A percentile compares a stretch with the other conserved stretches of the same genome.
Conservation (phyloP, 2,329 filamentous ascomycete species). For the Penicillium sclerotiorum region DNA sequence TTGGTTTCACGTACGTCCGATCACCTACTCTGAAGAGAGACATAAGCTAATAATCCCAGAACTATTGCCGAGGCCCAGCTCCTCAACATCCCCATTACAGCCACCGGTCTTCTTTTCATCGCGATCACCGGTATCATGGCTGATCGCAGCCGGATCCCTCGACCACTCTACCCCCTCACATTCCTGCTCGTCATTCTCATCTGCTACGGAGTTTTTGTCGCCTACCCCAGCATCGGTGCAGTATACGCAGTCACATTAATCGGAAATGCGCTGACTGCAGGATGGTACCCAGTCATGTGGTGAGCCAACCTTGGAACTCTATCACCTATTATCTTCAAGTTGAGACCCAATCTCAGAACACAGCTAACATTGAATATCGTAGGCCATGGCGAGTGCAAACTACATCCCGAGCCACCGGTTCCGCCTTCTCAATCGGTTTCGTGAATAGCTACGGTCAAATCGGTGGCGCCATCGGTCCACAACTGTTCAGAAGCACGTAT, state of each 20-base stretch:
- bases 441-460: slow-evolving; percentile 56
- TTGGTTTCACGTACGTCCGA: slow-evolving; percentile 48
- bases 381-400: slow-evolving; percentile 55
- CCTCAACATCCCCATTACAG: slow-evolving; percentile 53
- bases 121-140: slow-evolving; percentile 36
- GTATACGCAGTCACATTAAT: slow-evolving; percentile 54
- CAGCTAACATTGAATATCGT: too few species aligned
- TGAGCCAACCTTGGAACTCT: neutral
- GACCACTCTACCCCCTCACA: slow-evolving; percentile 48
- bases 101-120: slow-evolving; percentile 48
- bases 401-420: slow-evolving; percentile 50
- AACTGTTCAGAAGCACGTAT: slow-evolving; percentile 51
- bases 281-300: slow-evolving; percentile 55
- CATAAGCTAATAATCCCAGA: slow-evolving; percentile 24
- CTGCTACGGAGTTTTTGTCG: slow-evolving; percentile 51
- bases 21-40: too few species aligned
- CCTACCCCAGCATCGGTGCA: slow-evolving; percentile 49
- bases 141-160: slow-evolving; percentile 47
- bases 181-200: slow-evolving; percentile 49
- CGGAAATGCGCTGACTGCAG: slow-evolving; percentile 45
- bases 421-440: slow-evolving; percentile 55
- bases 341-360: neutral
- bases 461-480: slow-evolving; percentile 52
- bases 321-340: neutral
- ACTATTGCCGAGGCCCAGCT: slow-evolving; percentile 53